Evolutionary conservation across 2,329 filamentous ascomycete genomes (phyloP).

Genomic region (Pseudogymnoascus sp.): DNA sequence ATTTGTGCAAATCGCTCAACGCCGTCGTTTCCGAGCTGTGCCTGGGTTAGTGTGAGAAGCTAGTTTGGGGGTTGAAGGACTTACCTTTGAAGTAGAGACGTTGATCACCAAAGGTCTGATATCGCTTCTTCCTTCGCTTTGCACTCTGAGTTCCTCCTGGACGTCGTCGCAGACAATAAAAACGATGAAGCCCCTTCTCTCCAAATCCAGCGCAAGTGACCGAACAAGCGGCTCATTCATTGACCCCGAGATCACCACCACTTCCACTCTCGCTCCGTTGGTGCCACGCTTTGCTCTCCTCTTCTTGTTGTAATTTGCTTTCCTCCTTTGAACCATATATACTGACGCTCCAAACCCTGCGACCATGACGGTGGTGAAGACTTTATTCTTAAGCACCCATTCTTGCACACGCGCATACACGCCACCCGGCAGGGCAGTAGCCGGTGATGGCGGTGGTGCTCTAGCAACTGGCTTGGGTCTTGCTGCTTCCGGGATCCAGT

Average conservation of each 20-base stretch:
- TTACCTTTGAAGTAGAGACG: constrained; percentile 57
- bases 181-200: constrained; percentile 85
- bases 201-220: constrained; percentile 76
- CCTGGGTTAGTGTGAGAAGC: constrained; percentile 35
- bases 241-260: constrained; percentile 81
- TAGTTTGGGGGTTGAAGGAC: constrained; percentile 15
- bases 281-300: constrained; percentile 69
- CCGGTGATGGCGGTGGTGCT: constrained; percentile 16
- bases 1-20: constrained; percentile 64
- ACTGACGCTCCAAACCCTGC: constrained; percentile 60
- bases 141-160: constrained; percentile 75
- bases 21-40: constrained; percentile 57
- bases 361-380: constrained; percentile 63
- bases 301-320: constrained; percentile 49
- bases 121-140: constrained; percentile 68
- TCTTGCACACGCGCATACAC: constrained; percentile 49
- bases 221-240: constrained; percentile 75
- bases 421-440: constrained; percentile 29
- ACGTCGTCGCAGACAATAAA: constrained; percentile 80
- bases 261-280: constrained; percentile 81
- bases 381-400: constrained; percentile 67
- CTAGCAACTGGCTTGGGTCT: constrained; percentile 42
- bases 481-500: constrained; percentile 66
- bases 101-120: constrained; percentile 77
- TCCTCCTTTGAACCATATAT: constrained; percentile 44